These are phyloP conservation scores for Irpex rosettiformis DNA, from an alignment of 1,284 basidiomycete genomes.

Conservation along the genomic window DNA sequence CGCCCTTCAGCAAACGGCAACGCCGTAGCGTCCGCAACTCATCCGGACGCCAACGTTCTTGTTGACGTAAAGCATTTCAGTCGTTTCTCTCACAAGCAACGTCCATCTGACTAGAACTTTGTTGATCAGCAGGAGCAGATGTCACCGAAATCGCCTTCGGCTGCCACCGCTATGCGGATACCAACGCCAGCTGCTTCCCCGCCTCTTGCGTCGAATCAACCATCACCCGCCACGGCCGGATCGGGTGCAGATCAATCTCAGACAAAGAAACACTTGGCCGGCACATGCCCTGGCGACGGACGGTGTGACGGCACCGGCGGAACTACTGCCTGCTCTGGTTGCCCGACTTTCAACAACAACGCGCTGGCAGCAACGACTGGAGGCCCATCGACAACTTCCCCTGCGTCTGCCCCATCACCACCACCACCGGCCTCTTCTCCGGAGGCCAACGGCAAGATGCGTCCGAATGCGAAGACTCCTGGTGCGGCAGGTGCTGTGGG, in stretches of 20 bases:
- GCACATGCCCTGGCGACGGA: conserved; percentile 93
- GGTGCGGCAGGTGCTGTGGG: conserved; percentile 52
- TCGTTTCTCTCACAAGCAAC: background rate
- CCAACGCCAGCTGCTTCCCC: conserved; percentile 32
- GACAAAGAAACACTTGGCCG: conserved; percentile 37
- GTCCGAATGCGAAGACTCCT: conserved; percentile 22
- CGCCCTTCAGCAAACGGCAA: conserved; percentile 23
- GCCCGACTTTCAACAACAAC: conserved; percentile 90
- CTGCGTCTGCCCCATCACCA: background rate
- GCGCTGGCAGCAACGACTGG: conserved; percentile 27
- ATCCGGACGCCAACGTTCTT: conserved; percentile 25
- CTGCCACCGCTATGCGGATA: conserved; percentile 15
- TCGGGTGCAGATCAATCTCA: conserved; percentile 14
- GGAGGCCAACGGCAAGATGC: conserved; percentile 28
- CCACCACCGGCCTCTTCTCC: conserved; percentile 24
- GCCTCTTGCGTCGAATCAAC: conserved; percentile 11
- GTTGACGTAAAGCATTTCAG: conserved; percentile 11
- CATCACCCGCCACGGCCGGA: conserved; percentile 6
- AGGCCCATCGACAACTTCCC: background rate
- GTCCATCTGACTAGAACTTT: background rate
- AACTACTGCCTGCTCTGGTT: conserved; percentile 85
- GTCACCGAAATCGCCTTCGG: conserved; percentile 27
- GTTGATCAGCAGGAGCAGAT: conserved; percentile 20
- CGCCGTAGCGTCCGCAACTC: conserved; percentile 25
- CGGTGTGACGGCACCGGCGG: conserved; percentile 95